Evolutionary conservation across 495 filamentous ascomycete species (phyloP).

Genomic region (Podospora sp.): DNA sequence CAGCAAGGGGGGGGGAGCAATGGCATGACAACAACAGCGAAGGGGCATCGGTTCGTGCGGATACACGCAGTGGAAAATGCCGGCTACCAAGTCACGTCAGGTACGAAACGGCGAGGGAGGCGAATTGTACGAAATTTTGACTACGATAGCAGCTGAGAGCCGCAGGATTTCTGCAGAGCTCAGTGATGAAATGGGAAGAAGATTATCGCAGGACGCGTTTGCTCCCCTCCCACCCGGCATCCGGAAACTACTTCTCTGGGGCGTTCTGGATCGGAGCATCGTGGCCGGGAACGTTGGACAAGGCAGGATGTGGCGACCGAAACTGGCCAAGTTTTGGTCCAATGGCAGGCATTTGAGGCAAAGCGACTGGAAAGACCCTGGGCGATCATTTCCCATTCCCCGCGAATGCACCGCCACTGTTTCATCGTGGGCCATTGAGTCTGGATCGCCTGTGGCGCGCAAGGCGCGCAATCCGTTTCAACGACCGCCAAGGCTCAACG

Average conservation of each 20-base stretch:
- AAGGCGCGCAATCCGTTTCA: background rate
- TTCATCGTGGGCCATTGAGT: constrained; percentile 20
- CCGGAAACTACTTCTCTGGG: background rate
- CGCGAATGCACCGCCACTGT: constrained; percentile 21
- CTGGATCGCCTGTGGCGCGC: constrained; percentile 18
- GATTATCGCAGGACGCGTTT: background rate
- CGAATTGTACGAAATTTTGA: background rate
- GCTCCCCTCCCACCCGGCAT: background rate
- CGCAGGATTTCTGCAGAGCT: background rate
- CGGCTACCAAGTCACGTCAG: background rate
- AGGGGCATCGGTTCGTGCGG: background rate
- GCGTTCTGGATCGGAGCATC: constrained; percentile 9
- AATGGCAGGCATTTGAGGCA: constrained; percentile 15
- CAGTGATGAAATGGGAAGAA: background rate
- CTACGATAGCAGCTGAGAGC: background rate
- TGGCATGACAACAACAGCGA: background rate
- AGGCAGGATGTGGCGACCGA: constrained; percentile 19
- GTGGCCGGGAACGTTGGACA: constrained; percentile 6
- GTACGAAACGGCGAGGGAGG: background rate
- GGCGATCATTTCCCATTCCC: constrained; percentile 35
- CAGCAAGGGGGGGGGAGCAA: too few relatives aligned
- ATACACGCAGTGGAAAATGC: background rate
- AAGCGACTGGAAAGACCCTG: constrained; percentile 20
- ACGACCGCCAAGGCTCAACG: background rate
- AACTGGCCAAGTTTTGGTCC: constrained; percentile 19